Evolutionary conservation across 2,329 filamentous ascomycete species (phyloP), one percentile per base, ranked within the genome.

Genomic region (Calonectria pauciramosa): DNA sequence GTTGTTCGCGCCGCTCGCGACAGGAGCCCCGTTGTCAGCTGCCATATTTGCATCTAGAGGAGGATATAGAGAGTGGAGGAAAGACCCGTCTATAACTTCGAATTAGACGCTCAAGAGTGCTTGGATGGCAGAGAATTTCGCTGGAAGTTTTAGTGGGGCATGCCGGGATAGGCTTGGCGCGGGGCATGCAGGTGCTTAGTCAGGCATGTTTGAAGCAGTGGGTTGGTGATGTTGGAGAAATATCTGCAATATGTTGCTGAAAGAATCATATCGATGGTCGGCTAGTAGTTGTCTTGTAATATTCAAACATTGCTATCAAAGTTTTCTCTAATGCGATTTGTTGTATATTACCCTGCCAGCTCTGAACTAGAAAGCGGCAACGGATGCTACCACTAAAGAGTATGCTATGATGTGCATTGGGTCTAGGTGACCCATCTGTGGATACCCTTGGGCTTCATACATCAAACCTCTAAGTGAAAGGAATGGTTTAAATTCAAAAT

Each of bases 11-110:
- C 79, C 74, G 71, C 76, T 80, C 76, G 80, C 74, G 76, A 78
- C 77, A 82, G 79, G 73, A 81, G 77, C 71, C 71, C 83, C 82
- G 72, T 81, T 78, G 77, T 77, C 78, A 78, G 80, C 78, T 76
- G 82, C 82, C 83, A 85, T 85, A 73, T 56, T 79, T 80, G 80
- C 82, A 85, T 84, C 75, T 79, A 74, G 68, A 32, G 63, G 67
- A 47, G n/a, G 49, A 67, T 28, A 41, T 23, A 63, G 26, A 59
- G 23, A 60, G 63, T 63, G 41, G 56, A 63, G 23, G 52, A 64
- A 68, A 68, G 51, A n/a, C 23, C 52, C 13, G 44, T 60, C 32
- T 51, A 59, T 47, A 56, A 23, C 18, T 63, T 68, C 32, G n/a
- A 54, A 44, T 41, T 47, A 60, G 52, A 51, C 32, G 16, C 67